Percentiles rank a stretch among this genome's conserved stretches.
Evolutionary conservation across 208 protist species (phyloP).

Genomic region (Trypanosomatidae sp.): DNA sequence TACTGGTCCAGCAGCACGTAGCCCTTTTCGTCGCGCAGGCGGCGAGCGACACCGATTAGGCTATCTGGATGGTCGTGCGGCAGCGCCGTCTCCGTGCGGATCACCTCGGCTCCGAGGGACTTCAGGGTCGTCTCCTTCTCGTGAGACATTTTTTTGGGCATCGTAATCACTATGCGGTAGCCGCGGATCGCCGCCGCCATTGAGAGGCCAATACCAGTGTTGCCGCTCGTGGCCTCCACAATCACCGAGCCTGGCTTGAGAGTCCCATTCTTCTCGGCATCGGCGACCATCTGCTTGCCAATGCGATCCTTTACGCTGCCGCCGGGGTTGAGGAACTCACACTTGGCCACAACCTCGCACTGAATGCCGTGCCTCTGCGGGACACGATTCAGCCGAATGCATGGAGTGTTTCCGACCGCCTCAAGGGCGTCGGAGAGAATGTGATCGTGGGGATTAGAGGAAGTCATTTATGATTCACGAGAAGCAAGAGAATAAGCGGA

Average conservation of each 20-base stretch:
- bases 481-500: neutral
- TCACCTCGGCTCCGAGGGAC: conserved; percentile 95
- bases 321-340: conserved; percentile 92
- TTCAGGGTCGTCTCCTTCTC: conserved; percentile 95
- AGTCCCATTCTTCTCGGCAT: conserved; percentile 90
- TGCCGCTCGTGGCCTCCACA: conserved; percentile 98
- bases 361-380: conserved; percentile 68
- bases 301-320: conserved; percentile 99
- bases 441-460: conserved; percentile 18
- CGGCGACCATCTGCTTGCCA: conserved; percentile 95
- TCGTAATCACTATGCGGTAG: conserved; percentile 97
- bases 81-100: conserved; percentile 96
- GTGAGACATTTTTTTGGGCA: conserved; percentile 98
- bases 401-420: conserved; percentile 85
- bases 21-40: conserved; percentile 93
- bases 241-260: conserved; percentile 95
- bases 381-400: conserved; percentile 85
- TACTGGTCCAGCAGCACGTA: conserved; percentile 97
- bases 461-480: conserved; percentile 7
- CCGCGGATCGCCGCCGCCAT: conserved; percentile 94
- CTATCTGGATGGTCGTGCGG: conserved; percentile 95
- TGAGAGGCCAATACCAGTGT: conserved; percentile 96
- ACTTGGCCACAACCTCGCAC: conserved; percentile 93
- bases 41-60: conserved; percentile 95
- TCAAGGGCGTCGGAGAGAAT: conserved; percentile 71